Evolutionary conservation across 257 asterid species (phyloP), one percentile per base, ranked within the genome.

Genomic region (Solanum virginianum): DNA sequence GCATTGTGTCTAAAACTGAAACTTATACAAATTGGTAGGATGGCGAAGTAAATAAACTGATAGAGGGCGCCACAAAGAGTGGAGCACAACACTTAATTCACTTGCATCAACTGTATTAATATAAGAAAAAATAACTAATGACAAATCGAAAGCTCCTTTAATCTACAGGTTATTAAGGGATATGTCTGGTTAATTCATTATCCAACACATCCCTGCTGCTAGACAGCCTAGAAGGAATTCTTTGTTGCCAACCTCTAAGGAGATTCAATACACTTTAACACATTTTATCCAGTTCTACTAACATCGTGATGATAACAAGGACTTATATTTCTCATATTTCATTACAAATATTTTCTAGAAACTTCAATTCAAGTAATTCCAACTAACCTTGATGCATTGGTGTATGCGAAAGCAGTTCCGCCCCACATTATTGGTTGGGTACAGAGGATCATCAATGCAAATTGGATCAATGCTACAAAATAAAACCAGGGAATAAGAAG

Each of bases 341-440:
- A 3, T 24, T 16, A 45, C 26, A 65, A 80, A 43, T 70, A 57
- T 70, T 60, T 59, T 49, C 70, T 56, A 20, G 60, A 80, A 80
- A 87, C n/a, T 43, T 14, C 17, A 20, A 18, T 32, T 14, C 63
- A 80, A 65, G 53, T 6, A 12, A 84, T 77, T 86, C 69, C 66
- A 80, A 74, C 93, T 79, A 62, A 96, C 99, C 99, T 97, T 97
- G 89, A 97, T 92, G 86, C 99, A 97, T 90, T 97, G 99, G 92
- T 97, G 98, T 88, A 97, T 92, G 82, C 99, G 98, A 82, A 97
- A 97, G 91, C 99, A 97, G 88, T 97, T 97, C 89, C 98, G 90
- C 88, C 99, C 99, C 83, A 95, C 99, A 88, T 97, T 97, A 90
- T 97, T 94, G 80, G 98, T 88, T 41, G 95, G 91, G 86, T 91